Evolutionary conservation across 148 eudicot species (phyloP).

Genomic region (Beta vulgaris): DNA sequence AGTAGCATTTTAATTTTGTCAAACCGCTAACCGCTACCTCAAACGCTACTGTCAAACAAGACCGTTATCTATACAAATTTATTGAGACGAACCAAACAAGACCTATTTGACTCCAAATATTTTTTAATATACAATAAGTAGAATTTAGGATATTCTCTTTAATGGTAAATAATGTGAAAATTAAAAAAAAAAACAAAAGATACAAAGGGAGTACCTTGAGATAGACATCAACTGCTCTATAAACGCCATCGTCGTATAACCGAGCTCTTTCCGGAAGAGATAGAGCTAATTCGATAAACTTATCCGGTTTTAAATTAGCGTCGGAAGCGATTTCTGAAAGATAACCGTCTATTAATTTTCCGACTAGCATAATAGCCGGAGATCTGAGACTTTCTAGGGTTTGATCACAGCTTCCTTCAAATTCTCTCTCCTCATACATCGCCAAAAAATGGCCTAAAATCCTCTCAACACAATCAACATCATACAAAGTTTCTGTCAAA

Average conservation of each 20-base stretch:
- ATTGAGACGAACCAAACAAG: no score
- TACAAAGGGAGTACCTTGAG: no score
- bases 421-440: slow-evolving; percentile 32
- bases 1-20: no score
- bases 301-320: slow-evolving; percentile 66
- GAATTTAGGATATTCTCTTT: no score
- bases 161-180: no score
- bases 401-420: slow-evolving; percentile 37
- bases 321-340: slow-evolving; percentile 92
- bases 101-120: no score
- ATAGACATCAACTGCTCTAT: slow-evolving; percentile 86
- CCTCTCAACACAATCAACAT: slow-evolving; percentile 85
- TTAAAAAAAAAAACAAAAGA: no score
- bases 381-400: slow-evolving; percentile 34
- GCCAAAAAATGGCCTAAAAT: slow-evolving; percentile 58
- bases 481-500: slow-evolving; percentile 81
- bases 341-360: slow-evolving; percentile 87
- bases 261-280: slow-evolving; percentile 75
- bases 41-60: no score
- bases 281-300: slow-evolving; percentile 54
- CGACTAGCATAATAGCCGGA: slow-evolving; percentile 61
- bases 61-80: no score
- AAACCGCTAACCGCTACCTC: no score
- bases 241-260: slow-evolving; percentile 79
- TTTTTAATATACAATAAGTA: no score